Base-by-base conservation (phyloP, 768 basidiomycete genomes). In the Russula abietina region DNA sequence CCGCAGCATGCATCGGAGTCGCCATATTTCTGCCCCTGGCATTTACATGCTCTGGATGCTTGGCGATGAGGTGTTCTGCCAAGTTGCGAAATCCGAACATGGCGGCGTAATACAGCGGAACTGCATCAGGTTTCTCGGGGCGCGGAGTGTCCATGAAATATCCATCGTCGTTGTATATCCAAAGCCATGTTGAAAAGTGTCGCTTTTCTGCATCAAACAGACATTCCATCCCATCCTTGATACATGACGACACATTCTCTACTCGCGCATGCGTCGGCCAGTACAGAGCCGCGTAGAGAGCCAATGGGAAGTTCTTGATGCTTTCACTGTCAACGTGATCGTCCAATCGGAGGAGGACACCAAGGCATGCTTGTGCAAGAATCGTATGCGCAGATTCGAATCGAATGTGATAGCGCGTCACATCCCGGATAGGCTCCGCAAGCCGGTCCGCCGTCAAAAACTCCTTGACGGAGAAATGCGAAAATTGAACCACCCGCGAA, bases 391-490 rank as follows among this genome's bases (percentile, higher is more conserved):
- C 55, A 1, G 43, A 2, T 39, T 56, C 55, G 0, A 45, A 28
- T 43, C 11, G 28, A 45, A 56, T 56, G 30, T 56, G 55, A 45
- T 45, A 56, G 1, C n/a, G 0, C 19, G 55, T 45, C n/a, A 56
- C 41, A 12, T 56, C 55, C 14, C n/a, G 12, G 3, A n/a, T 45
- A 6, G 55, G 32, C 3, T 45, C 41, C 12, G n/a, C 17, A 32
- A 56, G 55, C 1, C 55, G 41, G 7, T 32, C 17, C 28, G 55
- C 43, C 1, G 41, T 45, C 55, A 56, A 56, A 14, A 12, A 56
- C 14, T 56, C 55, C n/a, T 56, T 56, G 55, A 56, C 55, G 0
- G 55, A 56, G 24, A 56, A 48, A 17, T 58, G 57, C 9, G 57
- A 58, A 19, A 58, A 58, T n/a, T 49, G 57, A 2, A 58, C 36